Evolutionary conservation across 2,329 filamentous ascomycete genomes (phyloP).

Genomic region (Pseudogymnoascus pannorum): DNA sequence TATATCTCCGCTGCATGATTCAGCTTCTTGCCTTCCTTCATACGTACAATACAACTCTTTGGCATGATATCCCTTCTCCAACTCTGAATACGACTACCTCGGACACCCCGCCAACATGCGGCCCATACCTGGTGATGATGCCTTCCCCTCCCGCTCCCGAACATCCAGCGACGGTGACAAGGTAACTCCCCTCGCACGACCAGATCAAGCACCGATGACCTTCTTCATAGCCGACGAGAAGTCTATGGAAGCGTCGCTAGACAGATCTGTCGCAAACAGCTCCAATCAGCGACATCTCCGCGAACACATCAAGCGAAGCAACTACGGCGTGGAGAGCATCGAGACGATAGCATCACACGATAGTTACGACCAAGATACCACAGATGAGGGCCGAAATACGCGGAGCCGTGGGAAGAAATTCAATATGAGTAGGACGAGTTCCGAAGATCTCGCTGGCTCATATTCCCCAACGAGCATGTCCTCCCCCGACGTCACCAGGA

Average conservation of each 20-base stretch:
- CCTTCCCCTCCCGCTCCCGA: conserved; percentile 32
- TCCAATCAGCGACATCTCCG: conserved; percentile 25
- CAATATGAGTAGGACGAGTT: conserved; percentile 12
- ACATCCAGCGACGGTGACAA: conserved; percentile 33
- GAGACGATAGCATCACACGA: conserved; percentile 27
- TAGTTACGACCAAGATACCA: conserved; percentile 24
- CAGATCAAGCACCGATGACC: conserved; percentile 37
- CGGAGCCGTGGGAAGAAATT: neutral
- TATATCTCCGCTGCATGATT: neutral
- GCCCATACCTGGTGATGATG: conserved; percentile 40
- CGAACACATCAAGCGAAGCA: conserved; percentile 31
- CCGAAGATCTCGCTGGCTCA: conserved; percentile 21
- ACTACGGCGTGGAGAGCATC: conserved; percentile 28
- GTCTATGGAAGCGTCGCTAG: conserved; percentile 36
- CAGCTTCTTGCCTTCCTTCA: neutral
- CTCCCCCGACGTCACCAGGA: conserved; percentile 29
- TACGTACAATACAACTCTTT: neutral
- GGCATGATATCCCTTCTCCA: conserved; percentile 5
- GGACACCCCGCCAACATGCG: conserved; percentile 32
- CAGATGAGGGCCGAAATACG: conserved; percentile 12
- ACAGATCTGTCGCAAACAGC: conserved; percentile 24
- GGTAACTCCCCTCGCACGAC: conserved; percentile 29
- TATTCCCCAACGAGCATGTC: conserved; percentile 28
- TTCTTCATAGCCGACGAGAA: conserved; percentile 46
- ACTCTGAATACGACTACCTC: neutral